phyloP scores from a whole-genome alignment of 495 filamentous ascomycete species.

The Trichoderma virens region DNA sequence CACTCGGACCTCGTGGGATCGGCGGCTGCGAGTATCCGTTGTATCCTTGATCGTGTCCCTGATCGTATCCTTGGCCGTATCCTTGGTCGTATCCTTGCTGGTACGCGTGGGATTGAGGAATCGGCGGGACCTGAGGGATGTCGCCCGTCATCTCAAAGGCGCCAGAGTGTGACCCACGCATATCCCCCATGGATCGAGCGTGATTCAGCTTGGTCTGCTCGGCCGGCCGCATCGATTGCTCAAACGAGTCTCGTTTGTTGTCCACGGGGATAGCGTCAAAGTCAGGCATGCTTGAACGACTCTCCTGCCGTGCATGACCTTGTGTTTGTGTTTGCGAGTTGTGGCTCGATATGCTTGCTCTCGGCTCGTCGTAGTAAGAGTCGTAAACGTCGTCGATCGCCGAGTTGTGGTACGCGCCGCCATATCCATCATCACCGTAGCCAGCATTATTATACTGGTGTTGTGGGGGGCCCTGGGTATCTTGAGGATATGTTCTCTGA shows the following conservation, averaged over 20 bases:
- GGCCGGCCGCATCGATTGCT: conserved; percentile 33
- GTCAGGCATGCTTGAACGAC: conserved; percentile 56
- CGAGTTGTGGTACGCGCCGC: conserved; percentile 20
- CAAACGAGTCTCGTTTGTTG: conserved; percentile 40
- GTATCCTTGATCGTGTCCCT: neutral
- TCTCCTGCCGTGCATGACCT: conserved; percentile 20
- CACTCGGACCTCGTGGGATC: conserved; percentile 3
- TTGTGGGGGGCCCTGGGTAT: conserved; percentile 33
- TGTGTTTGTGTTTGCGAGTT: conserved; percentile 13
- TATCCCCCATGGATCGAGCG: conserved; percentile 61
- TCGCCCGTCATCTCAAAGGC: conserved; percentile 65
- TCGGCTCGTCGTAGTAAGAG: conserved; percentile 41
- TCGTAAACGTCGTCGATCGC: conserved; percentile 50
- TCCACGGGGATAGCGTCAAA: conserved; percentile 57
- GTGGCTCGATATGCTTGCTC: conserved; percentile 13
- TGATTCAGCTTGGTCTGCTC: conserved; percentile 38
- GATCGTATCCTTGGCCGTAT: neutral
- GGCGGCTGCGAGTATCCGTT: conserved; percentile 17
- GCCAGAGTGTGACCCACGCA: conserved; percentile 52
- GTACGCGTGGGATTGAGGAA: conserved; percentile 14
- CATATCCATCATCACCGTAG: conserved; percentile 19
- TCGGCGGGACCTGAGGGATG: conserved; percentile 41
- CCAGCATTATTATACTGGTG: conserved; percentile 19
- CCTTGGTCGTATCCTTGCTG: conserved; percentile 22
- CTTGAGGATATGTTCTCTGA: conserved; percentile 40